These are phyloP conservation scores for Microcyclospora tardicrescens DNA, from an alignment of 2,329 filamentous ascomycete genomes.

Conservation along the genomic window DNA sequence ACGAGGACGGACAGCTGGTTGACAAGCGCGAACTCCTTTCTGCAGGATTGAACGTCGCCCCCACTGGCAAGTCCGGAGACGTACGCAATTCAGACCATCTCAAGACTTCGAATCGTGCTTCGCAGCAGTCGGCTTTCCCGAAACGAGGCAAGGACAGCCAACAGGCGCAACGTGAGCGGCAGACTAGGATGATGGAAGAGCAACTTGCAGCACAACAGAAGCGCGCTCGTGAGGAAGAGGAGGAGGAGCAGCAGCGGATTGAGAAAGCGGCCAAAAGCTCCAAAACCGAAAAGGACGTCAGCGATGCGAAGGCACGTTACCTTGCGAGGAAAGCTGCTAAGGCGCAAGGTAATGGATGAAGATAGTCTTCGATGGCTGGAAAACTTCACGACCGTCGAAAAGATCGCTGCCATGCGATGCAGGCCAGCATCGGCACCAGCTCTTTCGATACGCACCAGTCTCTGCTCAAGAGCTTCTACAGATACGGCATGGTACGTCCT, in stretches of 20 bases:
- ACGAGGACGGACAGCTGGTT: constrained; percentile 71
- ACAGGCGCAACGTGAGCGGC: constrained; percentile 59
- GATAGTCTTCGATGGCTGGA: background rate
- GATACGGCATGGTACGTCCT: background rate
- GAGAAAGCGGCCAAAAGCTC: constrained; percentile 59
- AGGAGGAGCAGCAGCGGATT: constrained; percentile 49
- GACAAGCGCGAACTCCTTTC: constrained; percentile 70
- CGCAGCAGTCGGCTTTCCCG: constrained; percentile 13
- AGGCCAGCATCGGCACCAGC: background rate
- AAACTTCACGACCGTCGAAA: no score
- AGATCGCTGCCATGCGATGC: no score
- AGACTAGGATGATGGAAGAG: constrained; percentile 65
- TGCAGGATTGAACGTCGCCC: constrained; percentile 61
- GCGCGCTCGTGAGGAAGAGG: constrained; percentile 54
- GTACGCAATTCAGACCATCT: constrained; percentile 19
- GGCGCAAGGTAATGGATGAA: constrained; percentile 31
- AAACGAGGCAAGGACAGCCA: constrained; percentile 30
- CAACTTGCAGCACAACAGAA: constrained; percentile 64
- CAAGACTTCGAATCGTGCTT: constrained; percentile 13
- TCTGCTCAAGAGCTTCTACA: background rate
- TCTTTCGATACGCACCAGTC: background rate
- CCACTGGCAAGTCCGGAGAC: constrained; percentile 11
- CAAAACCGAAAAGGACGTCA: constrained; percentile 66
- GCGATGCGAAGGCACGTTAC: constrained; percentile 67
- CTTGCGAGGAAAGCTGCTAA: constrained; percentile 63